Conservation (phyloP, 2,329 filamentous ascomycete species). For the Curvularia hawaiiensis region DNA sequence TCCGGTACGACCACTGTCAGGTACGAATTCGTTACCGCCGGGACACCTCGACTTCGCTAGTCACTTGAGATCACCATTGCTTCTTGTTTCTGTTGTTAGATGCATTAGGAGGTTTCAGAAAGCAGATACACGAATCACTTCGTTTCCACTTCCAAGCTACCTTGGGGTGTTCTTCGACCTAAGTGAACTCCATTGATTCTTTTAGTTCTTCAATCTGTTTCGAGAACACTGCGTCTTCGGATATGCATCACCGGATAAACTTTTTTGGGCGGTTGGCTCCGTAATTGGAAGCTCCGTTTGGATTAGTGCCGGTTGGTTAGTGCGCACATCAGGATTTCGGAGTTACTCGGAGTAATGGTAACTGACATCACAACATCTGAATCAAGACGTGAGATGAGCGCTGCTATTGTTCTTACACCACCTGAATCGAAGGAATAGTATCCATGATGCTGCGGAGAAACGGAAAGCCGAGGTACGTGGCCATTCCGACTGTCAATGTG, state of each 20-base stretch:
- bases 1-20: neutral
- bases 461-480: conserved; percentile 42
- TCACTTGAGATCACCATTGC: neutral
- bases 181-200: neutral
- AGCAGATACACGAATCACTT: neutral
- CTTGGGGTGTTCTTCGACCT: neutral
- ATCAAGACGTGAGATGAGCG: neutral
- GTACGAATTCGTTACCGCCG: neutral
- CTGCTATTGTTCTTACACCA: neutral
- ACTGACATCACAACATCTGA: neutral
- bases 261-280: neutral
- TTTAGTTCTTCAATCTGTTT: neutral
- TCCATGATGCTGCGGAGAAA: conserved; percentile 42
- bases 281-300: neutral
- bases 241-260: neutral
- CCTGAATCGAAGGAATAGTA: neutral
- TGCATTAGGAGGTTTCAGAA: too few relatives aligned
- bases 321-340: neutral
- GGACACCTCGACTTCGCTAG: neutral
- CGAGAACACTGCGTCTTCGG: neutral
- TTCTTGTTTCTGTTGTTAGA: neutral
- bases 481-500: neutral
- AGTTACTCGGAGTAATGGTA: neutral
- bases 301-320: neutral
- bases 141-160: neutral